phyloP scores from a whole-genome alignment of 805 yeast species.

The Nakazawaea holstii region DNA sequence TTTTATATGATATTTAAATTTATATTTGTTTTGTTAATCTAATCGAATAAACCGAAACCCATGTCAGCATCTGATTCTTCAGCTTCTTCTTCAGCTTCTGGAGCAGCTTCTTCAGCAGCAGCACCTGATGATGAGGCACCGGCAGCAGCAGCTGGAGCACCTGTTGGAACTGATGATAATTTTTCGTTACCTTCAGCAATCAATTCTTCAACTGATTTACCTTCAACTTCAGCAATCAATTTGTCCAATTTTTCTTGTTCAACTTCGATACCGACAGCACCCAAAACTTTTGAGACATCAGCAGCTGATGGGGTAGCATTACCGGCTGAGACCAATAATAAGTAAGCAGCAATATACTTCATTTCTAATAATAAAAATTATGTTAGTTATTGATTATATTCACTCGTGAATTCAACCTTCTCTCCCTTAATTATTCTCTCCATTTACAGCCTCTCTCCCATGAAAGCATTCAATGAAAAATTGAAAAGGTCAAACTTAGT shows the following conservation, averaged over 20 bases:
- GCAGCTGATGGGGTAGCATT: slow-evolving; percentile 76
- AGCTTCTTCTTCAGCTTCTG: slow-evolving; percentile 43
- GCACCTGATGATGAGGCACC: slow-evolving; percentile 51
- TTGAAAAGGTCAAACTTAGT: no score
- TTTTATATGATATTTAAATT: background rate
- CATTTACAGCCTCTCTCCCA: no score
- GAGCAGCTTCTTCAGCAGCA: slow-evolving; percentile 54
- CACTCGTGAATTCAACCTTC: background rate
- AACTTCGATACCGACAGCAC: slow-evolving; percentile 75
- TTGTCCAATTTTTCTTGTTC: slow-evolving; percentile 70
- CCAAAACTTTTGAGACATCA: slow-evolving; percentile 66
- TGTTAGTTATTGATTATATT: background rate
- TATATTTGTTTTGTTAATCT: slow-evolving; percentile 28
- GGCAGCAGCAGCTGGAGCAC: slow-evolving; percentile 68
- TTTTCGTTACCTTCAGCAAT: slow-evolving; percentile 77
- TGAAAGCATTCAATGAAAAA: no score
- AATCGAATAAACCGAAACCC: slow-evolving; percentile 97
- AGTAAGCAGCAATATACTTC: slow-evolving; percentile 93
- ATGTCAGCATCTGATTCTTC: slow-evolving; percentile 58
- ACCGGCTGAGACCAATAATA: slow-evolving; percentile 85
- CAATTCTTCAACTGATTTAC: slow-evolving; percentile 69
- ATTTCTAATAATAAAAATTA: slow-evolving; percentile 28
- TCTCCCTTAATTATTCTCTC: background rate
- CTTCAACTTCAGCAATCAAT: slow-evolving; percentile 71
- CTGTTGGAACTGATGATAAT: slow-evolving; percentile 77